A percentile compares a stretch with the other conserved stretches of the same genome.
Evolutionary conservation across 2,329 filamentous ascomycete species (phyloP).

Genomic region (Claviceps citrina): DNA sequence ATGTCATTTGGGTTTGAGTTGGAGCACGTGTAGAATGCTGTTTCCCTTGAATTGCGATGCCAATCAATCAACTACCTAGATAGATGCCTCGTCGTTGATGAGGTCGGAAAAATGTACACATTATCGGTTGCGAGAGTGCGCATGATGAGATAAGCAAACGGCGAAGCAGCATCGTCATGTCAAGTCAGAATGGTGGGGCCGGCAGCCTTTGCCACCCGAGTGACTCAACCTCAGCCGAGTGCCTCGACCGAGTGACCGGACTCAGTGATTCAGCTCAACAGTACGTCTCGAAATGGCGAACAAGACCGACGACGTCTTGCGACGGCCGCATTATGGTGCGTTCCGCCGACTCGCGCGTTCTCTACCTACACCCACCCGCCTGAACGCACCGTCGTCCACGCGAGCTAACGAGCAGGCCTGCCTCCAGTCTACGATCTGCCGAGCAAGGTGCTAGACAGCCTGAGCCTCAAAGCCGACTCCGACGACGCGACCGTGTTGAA

Average conservation of each 20-base stretch:
- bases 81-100: too few relatives aligned
- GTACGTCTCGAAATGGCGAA: slow-evolving; percentile 8
- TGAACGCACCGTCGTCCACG: background rate
- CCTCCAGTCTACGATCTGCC: slow-evolving; percentile 66
- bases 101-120: too few relatives aligned
- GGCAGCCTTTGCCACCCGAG: too few relatives aligned
- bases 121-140: too few relatives aligned
- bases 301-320: slow-evolving; percentile 27
- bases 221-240: background rate
- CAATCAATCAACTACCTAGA: too few relatives aligned
- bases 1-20: slow-evolving; percentile 27
- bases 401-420: slow-evolving; percentile 3
- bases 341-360: background rate
- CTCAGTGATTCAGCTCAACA: too few relatives aligned
- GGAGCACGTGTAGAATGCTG: slow-evolving; percentile 13
- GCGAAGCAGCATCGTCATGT: background rate
- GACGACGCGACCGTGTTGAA: slow-evolving; percentile 12
- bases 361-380: too few relatives aligned
- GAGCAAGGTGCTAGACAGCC: slow-evolving; percentile 51
- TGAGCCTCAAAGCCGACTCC: slow-evolving; percentile 33
- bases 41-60: too few relatives aligned
- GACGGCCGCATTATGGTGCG: slow-evolving; percentile 36
- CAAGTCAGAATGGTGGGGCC: background rate
- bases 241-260: too few relatives aligned
- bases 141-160: background rate